These are phyloP conservation scores for Epichloe scottii DNA, from an alignment of 2,329 filamentous ascomycete species.

Conservation along the genomic window DNA sequence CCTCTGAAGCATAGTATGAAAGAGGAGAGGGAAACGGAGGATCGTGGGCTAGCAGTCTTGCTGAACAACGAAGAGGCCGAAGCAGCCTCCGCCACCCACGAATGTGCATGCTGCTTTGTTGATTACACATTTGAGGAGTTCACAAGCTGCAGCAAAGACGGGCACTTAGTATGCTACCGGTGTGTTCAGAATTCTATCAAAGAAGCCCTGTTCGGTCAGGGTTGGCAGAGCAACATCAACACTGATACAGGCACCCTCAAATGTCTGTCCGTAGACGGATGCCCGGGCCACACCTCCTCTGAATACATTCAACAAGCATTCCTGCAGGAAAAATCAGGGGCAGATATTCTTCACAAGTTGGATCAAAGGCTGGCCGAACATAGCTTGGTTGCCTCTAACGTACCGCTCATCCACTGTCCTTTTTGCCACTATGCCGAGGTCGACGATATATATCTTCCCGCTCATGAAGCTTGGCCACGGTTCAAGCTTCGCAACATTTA, in stretches of 20 bases:
- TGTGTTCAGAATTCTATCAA: conserved; percentile 74
- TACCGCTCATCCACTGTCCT: conserved; percentile 72
- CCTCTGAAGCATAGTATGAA: conserved; percentile 36
- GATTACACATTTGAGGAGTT: conserved; percentile 62
- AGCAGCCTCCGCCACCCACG: conserved; percentile 41
- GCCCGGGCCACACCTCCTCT: conserved; percentile 58
- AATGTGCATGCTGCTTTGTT: conserved; percentile 70
- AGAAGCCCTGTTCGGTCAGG: conserved; percentile 87
- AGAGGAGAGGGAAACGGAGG: conserved; percentile 33
- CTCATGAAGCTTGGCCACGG: conserved; percentile 39
- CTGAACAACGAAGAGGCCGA: conserved; percentile 50
- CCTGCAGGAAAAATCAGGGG: conserved; percentile 52
- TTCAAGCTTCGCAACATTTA: conserved; percentile 40
- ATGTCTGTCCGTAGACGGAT: conserved; percentile 75
- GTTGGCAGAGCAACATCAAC: conserved; percentile 74
- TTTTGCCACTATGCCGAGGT: conserved; percentile 89
- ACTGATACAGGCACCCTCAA: conserved; percentile 58
- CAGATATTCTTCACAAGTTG: conserved; percentile 60
- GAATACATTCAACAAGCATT: conserved; percentile 63
- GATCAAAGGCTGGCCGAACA: conserved; percentile 71
- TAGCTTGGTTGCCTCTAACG: conserved; percentile 55
- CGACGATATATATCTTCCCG: conserved; percentile 59
- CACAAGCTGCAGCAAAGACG: conserved; percentile 53
- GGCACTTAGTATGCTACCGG: conserved; percentile 66
- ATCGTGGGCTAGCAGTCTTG: conserved; percentile 38